Evolutionary conservation across 2,329 filamentous ascomycete species (phyloP).

Genomic region (Fusarium sp.): DNA sequence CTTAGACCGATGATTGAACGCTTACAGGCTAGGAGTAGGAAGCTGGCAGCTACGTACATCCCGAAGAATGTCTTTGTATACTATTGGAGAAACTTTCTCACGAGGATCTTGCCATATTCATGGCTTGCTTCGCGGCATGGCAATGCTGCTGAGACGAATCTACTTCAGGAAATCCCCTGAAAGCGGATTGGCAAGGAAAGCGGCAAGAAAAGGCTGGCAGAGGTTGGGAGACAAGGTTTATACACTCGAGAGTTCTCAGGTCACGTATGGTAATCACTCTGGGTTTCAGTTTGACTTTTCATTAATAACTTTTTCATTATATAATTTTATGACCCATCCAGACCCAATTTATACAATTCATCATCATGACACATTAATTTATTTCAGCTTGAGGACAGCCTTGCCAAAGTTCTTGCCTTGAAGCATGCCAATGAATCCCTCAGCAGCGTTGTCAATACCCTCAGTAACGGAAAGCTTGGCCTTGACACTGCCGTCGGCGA

Average conservation of each 20-base stretch:
- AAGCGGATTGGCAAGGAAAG: no score
- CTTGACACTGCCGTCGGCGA: slow-evolving; percentile 81
- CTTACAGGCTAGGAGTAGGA: background rate
- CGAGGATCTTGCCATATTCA: no score
- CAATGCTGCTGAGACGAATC: no score
- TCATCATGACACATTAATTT: slow-evolving; percentile 22
- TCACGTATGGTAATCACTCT: background rate
- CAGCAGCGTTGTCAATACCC: slow-evolving; percentile 82
- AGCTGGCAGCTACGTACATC: background rate
- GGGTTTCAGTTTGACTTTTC: background rate
- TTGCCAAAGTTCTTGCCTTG: slow-evolving; percentile 88
- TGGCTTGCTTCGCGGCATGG: no score
- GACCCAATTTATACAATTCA: slow-evolving; percentile 12
- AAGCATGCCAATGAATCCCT: slow-evolving; percentile 81
- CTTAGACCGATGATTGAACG: background rate
- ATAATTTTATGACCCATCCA: background rate
- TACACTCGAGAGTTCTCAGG: no score
- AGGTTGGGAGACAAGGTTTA: no score
- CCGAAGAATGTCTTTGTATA: background rate
- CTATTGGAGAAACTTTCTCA: background rate
- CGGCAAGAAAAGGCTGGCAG: no score
- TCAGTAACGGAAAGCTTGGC: slow-evolving; percentile 75
- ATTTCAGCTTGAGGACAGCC: slow-evolving; percentile 76
- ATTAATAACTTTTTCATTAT: slow-evolving; percentile 9
- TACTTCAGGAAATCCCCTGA: no score